A percentile compares a stretch with the other conserved stretches of the same genome.
Evolutionary conservation across 1,284 basidiomycete species (phyloP).

Genomic region (Caloboletus inedulis): DNA sequence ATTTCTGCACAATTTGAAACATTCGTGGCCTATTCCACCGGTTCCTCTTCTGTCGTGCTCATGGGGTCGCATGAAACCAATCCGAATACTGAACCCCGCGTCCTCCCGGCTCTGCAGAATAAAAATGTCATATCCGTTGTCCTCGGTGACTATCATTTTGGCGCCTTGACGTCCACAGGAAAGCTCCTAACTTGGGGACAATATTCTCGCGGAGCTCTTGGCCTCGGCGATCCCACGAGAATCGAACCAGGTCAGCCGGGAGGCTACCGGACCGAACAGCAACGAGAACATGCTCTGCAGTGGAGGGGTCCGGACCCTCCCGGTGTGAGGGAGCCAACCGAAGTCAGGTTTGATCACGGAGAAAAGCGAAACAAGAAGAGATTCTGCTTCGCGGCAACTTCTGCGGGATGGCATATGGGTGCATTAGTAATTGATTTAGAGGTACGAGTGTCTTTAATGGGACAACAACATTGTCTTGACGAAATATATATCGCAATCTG

Average conservation of each 20-base stretch:
- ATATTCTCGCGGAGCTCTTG: constrained; percentile 77
- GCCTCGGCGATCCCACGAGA: constrained; percentile 67
- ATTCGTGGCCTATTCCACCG: constrained; percentile 81
- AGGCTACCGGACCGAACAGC: constrained; percentile 45
- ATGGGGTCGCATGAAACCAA: constrained; percentile 51
- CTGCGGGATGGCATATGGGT: constrained; percentile 86
- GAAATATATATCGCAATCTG: neutral
- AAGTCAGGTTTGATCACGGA: constrained; percentile 66
- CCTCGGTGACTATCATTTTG: constrained; percentile 87
- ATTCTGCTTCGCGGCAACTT: constrained; percentile 77
- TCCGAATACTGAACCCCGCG: constrained; percentile 46
- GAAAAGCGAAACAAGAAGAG: constrained; percentile 47
- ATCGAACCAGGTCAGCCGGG: constrained; percentile 57
- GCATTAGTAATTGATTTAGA: constrained; percentile 80
- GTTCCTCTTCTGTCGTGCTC: constrained; percentile 60
- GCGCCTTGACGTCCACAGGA: constrained; percentile 76
- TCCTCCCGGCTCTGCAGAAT: constrained; percentile 71
- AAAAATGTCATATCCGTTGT: constrained; percentile 77
- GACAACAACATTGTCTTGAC: constrained; percentile 5
- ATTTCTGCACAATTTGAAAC: constrained; percentile 81
- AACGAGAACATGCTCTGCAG: constrained; percentile 33
- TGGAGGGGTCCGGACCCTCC: constrained; percentile 39
- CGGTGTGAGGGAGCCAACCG: constrained; percentile 55
- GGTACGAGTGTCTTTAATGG: constrained; percentile 36
- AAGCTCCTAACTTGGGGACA: constrained; percentile 82